Base-by-base conservation (phyloP, 2,329 filamentous ascomycete genomes). In the Fusarium verrucosum region DNA sequence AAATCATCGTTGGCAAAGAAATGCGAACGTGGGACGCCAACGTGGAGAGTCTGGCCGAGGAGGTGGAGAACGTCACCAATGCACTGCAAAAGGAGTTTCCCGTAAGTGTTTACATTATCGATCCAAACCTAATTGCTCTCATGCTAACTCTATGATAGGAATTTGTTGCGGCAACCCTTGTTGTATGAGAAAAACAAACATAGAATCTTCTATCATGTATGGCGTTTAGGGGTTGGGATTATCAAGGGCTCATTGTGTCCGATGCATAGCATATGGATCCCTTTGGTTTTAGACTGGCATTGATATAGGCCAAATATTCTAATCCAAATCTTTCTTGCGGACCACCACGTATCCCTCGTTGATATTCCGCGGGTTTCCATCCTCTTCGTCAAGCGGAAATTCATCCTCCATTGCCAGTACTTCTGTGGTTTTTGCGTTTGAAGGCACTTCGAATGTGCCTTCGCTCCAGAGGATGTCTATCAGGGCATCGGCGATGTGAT, bases 11-110 rank as follows among this genome's bases (percentile, higher is more conserved):
- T 4, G 89, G 87, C 57, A 87, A 85, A 75, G 89, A 93, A 78
- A 84, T 96, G 76, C 86, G 92, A 41, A 86, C 89, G 70, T 98
- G 94, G 94, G 94, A 98, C 77, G 84, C 86, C 28, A 96, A 96
- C 70, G 92, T 98, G 19, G 89, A 94, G 75, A 89, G 88, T 25
- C 76, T 98, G 53, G 89, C 94, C 3, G 93, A 98, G 76, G 92
- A 96, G 74, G 91, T 97, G 7, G 94, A 97, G 78, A 90, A 89
- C 68, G 88, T 96, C 61, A 92, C 92, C 16, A 92, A 92, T 38
- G 85, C 89, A 68, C 83, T 98, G 66, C 90, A 95, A 75, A 87
- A 87, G 65, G 87, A 92, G 73, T 92, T 94, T 76, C 93, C 95
- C 20, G 90, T 82, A 69, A 66, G 78, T 76, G 32, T 28, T 42